These are phyloP conservation scores for Teunomyces cretensis DNA, from an alignment of 805 yeast genomes.

Conservation along the genomic window DNA sequence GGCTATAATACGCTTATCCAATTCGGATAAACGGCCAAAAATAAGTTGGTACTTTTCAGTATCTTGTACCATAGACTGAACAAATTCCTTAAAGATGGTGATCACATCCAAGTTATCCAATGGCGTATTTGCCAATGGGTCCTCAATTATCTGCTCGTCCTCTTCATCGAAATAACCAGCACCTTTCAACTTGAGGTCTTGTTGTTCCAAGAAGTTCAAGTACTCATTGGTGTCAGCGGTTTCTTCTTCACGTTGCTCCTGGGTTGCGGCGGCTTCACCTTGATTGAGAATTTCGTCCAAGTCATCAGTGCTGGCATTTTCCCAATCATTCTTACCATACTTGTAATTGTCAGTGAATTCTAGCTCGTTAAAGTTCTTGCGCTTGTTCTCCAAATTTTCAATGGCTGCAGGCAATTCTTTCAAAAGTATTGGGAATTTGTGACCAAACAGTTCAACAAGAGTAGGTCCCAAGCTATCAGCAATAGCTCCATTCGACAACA, in stretches of 20 bases:
- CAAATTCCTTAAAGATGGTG: conserved; percentile 57
- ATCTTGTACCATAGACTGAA: conserved; percentile 23
- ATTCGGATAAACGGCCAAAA: conserved; percentile 36
- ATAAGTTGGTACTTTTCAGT: conserved; percentile 47
- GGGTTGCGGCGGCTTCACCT: conserved; percentile 22
- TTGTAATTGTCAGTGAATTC: conserved; percentile 19
- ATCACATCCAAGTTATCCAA: conserved; percentile 76
- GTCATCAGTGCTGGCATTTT: conserved; percentile 17
- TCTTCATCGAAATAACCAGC: conserved; percentile 23
- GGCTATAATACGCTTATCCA: conserved; percentile 3
- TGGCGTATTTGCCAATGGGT: conserved; percentile 48
- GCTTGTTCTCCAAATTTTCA: conserved; percentile 58
- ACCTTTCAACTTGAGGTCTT: conserved; percentile 37
- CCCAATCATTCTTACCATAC: conserved; percentile 19
- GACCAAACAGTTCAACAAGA: conserved; percentile 41
- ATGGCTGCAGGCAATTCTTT: conserved; percentile 72
- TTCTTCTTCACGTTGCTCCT: conserved; percentile 25
- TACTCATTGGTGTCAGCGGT: conserved; percentile 32
- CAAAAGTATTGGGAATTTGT: conserved; percentile 50
- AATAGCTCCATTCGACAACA: conserved; percentile 25
- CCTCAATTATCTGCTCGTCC: conserved; percentile 18
- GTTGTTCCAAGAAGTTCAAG: conserved; percentile 47
- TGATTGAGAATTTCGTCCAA: conserved; percentile 15
- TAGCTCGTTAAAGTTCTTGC: conserved; percentile 49
- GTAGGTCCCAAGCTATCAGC: conserved; percentile 15